phyloP scores from a whole-genome alignment of 805 yeast species.

The Candida manassasensis region DNA sequence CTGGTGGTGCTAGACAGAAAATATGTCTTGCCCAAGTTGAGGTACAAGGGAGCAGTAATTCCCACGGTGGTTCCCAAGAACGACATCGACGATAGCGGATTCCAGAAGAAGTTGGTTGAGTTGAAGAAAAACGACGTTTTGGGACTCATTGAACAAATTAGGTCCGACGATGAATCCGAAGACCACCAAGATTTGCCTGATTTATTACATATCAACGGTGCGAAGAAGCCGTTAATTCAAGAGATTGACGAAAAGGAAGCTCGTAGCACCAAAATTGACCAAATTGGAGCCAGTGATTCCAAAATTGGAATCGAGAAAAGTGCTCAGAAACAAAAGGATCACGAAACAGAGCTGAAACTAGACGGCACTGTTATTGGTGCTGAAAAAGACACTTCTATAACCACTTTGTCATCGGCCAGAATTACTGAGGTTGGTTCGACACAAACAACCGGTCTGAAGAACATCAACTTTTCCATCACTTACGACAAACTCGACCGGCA shows the following conservation, averaged over 20 bases:
- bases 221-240: constrained; percentile 46
- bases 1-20: constrained; percentile 55
- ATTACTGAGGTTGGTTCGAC: too few relatives aligned
- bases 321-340: too few relatives aligned
- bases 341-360: too few relatives aligned
- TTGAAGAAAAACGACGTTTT: constrained; percentile 38
- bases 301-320: too few relatives aligned
- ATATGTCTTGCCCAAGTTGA: constrained; percentile 65
- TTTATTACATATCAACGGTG: constrained; percentile 21
- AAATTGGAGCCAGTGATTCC: too few relatives aligned
- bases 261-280: too few relatives aligned
- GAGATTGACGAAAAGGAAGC: constrained; percentile 47
- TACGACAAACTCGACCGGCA: constrained; percentile 5
- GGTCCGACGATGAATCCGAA: constrained; percentile 16
- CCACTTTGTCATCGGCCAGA: too few relatives aligned
- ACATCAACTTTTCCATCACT: constrained; percentile 1
- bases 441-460: too few relatives aligned
- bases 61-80: constrained; percentile 39
- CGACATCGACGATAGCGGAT: constrained; percentile 37
- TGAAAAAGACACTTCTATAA: too few relatives aligned
- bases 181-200: constrained; percentile 23
- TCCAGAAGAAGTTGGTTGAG: constrained; percentile 32
- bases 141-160: constrained; percentile 40
- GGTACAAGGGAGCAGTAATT: constrained; percentile 58
- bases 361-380: too few relatives aligned